Evolutionary conservation across 2,329 filamentous ascomycete species (phyloP).

Genomic region (Aspergillus amoenus): DNA sequence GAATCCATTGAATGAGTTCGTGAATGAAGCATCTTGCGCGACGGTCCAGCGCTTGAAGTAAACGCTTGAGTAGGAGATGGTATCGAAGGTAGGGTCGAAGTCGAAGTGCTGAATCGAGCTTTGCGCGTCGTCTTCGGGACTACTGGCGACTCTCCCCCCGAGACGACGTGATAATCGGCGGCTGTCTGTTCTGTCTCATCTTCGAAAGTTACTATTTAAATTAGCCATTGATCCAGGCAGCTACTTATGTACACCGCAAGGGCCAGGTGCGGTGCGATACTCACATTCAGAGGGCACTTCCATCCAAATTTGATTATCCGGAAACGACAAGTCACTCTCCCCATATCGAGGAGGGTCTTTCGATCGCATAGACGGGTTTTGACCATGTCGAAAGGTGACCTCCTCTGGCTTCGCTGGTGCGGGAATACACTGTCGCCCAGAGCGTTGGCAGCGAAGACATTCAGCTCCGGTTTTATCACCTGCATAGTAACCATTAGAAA

Average conservation of each 20-base stretch:
- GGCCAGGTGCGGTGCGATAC: conserved; percentile 9
- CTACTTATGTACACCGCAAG: neutral
- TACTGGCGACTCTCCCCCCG: conserved; percentile 17
- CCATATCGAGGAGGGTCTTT: conserved; percentile 36
- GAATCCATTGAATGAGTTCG: conserved; percentile 20
- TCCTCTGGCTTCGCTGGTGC: conserved; percentile 35
- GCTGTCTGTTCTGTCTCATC: conserved; percentile 38
- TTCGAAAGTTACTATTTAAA: conserved; percentile 31
- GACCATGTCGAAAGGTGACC: conserved; percentile 38
- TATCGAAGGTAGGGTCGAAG: conserved; percentile 22
- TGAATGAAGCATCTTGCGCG: conserved; percentile 12
- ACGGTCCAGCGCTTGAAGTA: conserved; percentile 7
- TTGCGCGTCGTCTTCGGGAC: conserved; percentile 25
- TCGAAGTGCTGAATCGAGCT: conserved; percentile 26
- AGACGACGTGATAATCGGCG: conserved; percentile 33
- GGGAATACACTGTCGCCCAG: conserved; percentile 35
- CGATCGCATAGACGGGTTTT: conserved; percentile 35
- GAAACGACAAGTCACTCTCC: conserved; percentile 35
- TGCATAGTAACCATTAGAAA: conserved; percentile 15
- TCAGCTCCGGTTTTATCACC: conserved; percentile 36
- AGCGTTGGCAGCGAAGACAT: conserved; percentile 38
- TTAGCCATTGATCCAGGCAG: conserved; percentile 4
- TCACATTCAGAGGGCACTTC: conserved; percentile 29
- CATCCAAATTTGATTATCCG: conserved; percentile 34
- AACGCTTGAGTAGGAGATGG: conserved; percentile 14